phyloP scores from a whole-genome alignment of 1,284 basidiomycete species.

The Anthracocystis panici-leucophaei region DNA sequence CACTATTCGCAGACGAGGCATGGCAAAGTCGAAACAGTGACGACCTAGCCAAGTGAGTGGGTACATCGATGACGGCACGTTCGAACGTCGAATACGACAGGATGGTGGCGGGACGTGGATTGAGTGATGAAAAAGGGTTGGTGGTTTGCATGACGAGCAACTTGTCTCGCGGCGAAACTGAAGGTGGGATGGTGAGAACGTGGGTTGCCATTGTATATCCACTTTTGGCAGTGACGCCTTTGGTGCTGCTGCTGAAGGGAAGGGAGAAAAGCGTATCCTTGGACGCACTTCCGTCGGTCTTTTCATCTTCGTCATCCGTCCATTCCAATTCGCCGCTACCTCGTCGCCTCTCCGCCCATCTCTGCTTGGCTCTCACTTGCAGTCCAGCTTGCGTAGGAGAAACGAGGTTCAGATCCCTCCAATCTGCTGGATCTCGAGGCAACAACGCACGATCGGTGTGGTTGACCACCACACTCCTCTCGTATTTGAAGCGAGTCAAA shows the following conservation, averaged over 20 bases:
- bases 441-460: constrained; percentile 53
- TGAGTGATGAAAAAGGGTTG: constrained; percentile 50
- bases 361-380: not conserved
- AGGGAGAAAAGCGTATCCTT: constrained; percentile 6
- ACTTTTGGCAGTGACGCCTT: not conserved
- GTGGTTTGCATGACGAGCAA: constrained; percentile 62
- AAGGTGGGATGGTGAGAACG: constrained; percentile 26
- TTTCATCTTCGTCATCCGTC: constrained; percentile 3
- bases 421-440: constrained; percentile 32
- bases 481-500: constrained; percentile 37
- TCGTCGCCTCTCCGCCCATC: not conserved
- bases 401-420: constrained; percentile 61
- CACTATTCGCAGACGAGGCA: not conserved
- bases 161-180: not conserved
- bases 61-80: constrained; percentile 52
- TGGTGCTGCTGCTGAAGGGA: not conserved
- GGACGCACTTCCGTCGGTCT: not conserved
- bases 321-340: not conserved
- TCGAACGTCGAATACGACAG: constrained; percentile 54
- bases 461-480: constrained; percentile 52
- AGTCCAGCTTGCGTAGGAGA: constrained; percentile 7
- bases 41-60: constrained; percentile 16
- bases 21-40: constrained; percentile 10
- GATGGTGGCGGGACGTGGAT: constrained; percentile 26
- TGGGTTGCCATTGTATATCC: constrained; percentile 64